Base-by-base conservation (phyloP, 2,329 filamentous ascomycete genomes). In the Thielaviopsis populi region DNA sequence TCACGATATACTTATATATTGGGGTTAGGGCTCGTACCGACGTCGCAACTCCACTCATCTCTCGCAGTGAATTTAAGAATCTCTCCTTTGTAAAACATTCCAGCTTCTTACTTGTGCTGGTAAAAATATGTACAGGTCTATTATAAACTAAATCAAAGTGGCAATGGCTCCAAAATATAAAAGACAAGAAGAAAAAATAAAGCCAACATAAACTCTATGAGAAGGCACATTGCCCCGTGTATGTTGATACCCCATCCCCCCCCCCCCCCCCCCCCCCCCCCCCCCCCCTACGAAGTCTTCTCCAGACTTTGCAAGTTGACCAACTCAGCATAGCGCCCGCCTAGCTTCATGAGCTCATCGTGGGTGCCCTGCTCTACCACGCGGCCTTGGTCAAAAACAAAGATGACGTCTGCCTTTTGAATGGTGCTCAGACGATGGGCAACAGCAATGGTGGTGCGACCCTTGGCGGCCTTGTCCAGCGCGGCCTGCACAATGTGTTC, bases 391-490 rank as follows among this genome's bases (percentile, higher is more conserved):
- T 96, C 91, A 72, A 97, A 94, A n/a, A 97, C 92, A 68, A 95
- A 96, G 69, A 97, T 97, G 59, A 92, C 77, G 71, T 97, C 92
- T 0, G 92, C 92, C 72, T 94, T 91, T 72, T 96, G 91, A 66
- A 97, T 96, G 0, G 94, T 96, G 70, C 85, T 90, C 5, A 99
- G 77, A 27, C 94, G 81, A 74, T 99, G 92, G 2, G 94, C 94
- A 0, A 99, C 92, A 0, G 92, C 91, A 67, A 99, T 94, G 0
- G 92, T 97, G 6, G 91, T 95, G 61, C 91, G 82, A 54, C 86
- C 90, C 77, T 88, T 87, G 22, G 89, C 86, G 1, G 91, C 91
- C 67, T 85, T 84, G 73, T 96, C 88, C 17, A 94, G 79, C 0
- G 89, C 89, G 0, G 82, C 85, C 74, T 94, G 88, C 41, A 94